These are phyloP conservation scores for Singerocomus rubriflavus DNA, from an alignment of 1,284 basidiomycete species.

Conservation along the genomic window DNA sequence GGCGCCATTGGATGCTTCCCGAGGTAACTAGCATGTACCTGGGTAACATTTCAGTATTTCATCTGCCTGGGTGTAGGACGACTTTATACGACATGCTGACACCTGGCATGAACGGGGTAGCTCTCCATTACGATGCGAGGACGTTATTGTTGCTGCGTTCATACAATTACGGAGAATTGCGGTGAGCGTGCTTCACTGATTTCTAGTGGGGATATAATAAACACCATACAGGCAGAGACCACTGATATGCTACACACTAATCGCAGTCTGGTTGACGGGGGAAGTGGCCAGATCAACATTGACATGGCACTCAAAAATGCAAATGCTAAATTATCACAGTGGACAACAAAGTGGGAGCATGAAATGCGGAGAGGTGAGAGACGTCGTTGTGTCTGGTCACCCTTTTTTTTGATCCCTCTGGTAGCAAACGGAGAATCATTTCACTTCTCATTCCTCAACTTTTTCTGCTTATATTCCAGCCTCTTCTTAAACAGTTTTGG, in stretches of 20 bases:
- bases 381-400: background rate
- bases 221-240: slow-evolving; percentile 56
- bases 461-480: slow-evolving; percentile 73
- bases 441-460: slow-evolving; percentile 66
- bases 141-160: slow-evolving; percentile 74
- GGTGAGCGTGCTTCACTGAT: slow-evolving; percentile 39
- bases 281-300: slow-evolving; percentile 61
- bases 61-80: slow-evolving; percentile 41
- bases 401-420: slow-evolving; percentile 10
- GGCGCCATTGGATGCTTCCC: slow-evolving; percentile 79
- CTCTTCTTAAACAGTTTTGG: slow-evolving; percentile 81
- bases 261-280: slow-evolving; percentile 42
- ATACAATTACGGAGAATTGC: slow-evolving; percentile 72
- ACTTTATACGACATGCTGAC: slow-evolving; percentile 61
- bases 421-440: slow-evolving; percentile 65
- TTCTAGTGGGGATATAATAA: slow-evolving; percentile 8
- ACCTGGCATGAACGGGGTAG: slow-evolving; percentile 68
- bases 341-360: slow-evolving; percentile 64
- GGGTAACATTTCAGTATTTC: slow-evolving; percentile 3
- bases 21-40: slow-evolving; percentile 40
- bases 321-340: slow-evolving; percentile 66
- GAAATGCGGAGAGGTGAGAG: slow-evolving; percentile 66
- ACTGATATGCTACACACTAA: slow-evolving; percentile 68
- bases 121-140: slow-evolving; percentile 61
- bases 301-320: slow-evolving; percentile 66